Evolutionary conservation across 2,329 filamentous ascomycete species (phyloP).

Genomic region (Microdochium bolleyi): DNA sequence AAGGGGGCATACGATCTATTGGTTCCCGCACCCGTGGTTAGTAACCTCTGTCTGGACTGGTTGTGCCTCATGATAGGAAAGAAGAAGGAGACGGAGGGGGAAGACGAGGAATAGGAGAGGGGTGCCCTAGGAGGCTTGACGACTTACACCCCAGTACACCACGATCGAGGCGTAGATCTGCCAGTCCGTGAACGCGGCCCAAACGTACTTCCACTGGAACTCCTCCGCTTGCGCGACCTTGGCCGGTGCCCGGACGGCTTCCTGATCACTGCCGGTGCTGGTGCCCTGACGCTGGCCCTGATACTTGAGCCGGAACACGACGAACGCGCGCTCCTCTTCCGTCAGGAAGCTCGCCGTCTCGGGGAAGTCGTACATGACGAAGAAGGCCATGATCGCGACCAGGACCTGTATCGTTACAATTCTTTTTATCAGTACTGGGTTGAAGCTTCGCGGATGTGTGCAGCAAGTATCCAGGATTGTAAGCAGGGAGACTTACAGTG

Average conservation of each 20-base stretch:
- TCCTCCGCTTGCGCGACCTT: constrained; percentile 59
- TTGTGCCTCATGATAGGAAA: no score
- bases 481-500: constrained; percentile 52
- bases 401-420: constrained; percentile 24
- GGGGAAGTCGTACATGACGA: constrained; percentile 72
- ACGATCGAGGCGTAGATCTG: constrained; percentile 61
- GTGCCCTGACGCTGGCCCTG: constrained; percentile 48
- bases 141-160: constrained; percentile 57
- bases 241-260: neutral
- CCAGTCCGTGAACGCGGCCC: constrained; percentile 68
- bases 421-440: constrained; percentile 1
- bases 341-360: constrained; percentile 70
- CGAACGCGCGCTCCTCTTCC: constrained; percentile 60
- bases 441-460: no score
- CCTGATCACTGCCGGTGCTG: neutral
- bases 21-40: neutral
- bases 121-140: no score
- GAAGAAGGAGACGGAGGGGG: constrained; percentile 25
- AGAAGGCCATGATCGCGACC: constrained; percentile 60
- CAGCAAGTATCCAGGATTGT: neutral
- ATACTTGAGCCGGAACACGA: constrained; percentile 60
- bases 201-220: constrained; percentile 69
- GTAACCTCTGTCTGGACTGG: no score
- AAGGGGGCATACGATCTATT: constrained; percentile 42
- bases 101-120: constrained; percentile 34